A percentile compares a stretch with the other conserved stretches of the same genome.
Evolutionary conservation across 2,329 filamentous ascomycete genomes (phyloP).

Genomic region (Aaosphaeria arxii): DNA sequence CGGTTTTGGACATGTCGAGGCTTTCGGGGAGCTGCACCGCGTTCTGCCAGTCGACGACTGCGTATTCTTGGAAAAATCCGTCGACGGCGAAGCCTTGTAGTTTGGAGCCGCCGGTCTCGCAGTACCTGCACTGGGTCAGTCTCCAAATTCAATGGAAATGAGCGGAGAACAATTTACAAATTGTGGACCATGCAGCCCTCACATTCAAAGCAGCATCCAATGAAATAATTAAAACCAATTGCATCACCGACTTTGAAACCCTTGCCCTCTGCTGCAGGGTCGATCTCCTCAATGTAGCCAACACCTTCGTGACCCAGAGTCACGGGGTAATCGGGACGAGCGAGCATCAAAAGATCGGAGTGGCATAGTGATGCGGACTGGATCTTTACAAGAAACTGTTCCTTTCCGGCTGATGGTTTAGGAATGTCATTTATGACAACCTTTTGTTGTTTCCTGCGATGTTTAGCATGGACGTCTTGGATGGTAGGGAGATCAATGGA

Average conservation of each 20-base stretch:
- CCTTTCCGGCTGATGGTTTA: constrained; percentile 15
- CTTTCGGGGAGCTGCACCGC: constrained; percentile 40
- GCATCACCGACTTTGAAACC: constrained; percentile 44
- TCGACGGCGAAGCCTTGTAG: constrained; percentile 43
- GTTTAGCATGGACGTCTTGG: not conserved
- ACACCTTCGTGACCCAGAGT: constrained; percentile 49
- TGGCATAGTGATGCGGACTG: constrained; percentile 30
- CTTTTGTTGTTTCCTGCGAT: constrained; percentile 21
- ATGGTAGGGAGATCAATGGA: not conserved
- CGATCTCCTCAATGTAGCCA: constrained; percentile 41
- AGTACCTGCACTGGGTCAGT: constrained; percentile 12
- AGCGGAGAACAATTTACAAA: constrained; percentile 12
- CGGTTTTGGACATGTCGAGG: constrained; percentile 33
- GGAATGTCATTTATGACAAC: constrained; percentile 28
- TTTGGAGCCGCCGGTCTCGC: constrained; percentile 38
- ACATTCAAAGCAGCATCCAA: constrained; percentile 47
- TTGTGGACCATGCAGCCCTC: constrained; percentile 48
- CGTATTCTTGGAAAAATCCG: constrained; percentile 50
- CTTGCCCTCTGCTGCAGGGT: constrained; percentile 28
- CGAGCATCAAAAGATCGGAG: constrained; percentile 22
- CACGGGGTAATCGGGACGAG: constrained; percentile 24
- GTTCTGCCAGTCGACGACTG: constrained; percentile 46
- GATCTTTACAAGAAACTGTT: constrained; percentile 30
- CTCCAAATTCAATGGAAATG: not conserved
- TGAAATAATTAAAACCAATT: constrained; percentile 48